Evolutionary conservation across 768 basidiomycete genomes (phyloP).

Genomic region (Polyporus arcularius): DNA sequence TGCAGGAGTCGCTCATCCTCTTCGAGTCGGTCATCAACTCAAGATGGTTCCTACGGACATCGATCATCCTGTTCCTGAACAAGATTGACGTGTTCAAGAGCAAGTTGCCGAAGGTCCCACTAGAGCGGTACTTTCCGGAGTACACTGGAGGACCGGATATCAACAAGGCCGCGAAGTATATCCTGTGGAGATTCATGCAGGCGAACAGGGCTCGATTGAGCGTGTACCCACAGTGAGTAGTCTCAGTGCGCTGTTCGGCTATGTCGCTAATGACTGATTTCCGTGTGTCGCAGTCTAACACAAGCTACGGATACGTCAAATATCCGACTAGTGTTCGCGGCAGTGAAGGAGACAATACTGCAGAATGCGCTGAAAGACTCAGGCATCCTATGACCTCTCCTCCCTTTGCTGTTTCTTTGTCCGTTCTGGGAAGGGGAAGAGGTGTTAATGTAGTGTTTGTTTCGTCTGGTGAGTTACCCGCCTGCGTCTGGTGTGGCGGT

Average conservation of each 20-base stretch:
- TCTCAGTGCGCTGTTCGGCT: neutral
- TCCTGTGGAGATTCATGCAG: constrained; percentile 94
- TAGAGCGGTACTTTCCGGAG: constrained; percentile 83
- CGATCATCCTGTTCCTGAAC: constrained; percentile 69
- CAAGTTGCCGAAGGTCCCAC: constrained; percentile 66
- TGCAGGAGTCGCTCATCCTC: constrained; percentile 71
- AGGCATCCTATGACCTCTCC: constrained; percentile 56
- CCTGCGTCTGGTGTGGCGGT: neutral
- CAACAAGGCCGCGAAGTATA: constrained; percentile 93
- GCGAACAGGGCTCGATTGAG: constrained; percentile 81
- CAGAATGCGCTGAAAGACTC: constrained; percentile 87
- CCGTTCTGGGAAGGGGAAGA: neutral
- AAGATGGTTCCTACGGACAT: constrained; percentile 69
- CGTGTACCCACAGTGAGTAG: constrained; percentile 81
- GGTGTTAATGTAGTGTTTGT: neutral
- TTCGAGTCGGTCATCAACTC: constrained; percentile 83
- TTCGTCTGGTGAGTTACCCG: constrained; percentile 4
- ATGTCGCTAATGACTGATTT: constrained; percentile 3
- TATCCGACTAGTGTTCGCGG: constrained; percentile 79
- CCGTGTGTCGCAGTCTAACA: constrained; percentile 57
- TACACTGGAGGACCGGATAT: constrained; percentile 89
- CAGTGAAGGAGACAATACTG: constrained; percentile 91
- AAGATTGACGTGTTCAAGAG: constrained; percentile 79
- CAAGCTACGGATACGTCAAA: constrained; percentile 90
- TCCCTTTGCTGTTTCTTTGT: neutral